Base-by-base conservation (phyloP, 768 basidiomycete genomes). In the Pisolithus tinctorius region DNA sequence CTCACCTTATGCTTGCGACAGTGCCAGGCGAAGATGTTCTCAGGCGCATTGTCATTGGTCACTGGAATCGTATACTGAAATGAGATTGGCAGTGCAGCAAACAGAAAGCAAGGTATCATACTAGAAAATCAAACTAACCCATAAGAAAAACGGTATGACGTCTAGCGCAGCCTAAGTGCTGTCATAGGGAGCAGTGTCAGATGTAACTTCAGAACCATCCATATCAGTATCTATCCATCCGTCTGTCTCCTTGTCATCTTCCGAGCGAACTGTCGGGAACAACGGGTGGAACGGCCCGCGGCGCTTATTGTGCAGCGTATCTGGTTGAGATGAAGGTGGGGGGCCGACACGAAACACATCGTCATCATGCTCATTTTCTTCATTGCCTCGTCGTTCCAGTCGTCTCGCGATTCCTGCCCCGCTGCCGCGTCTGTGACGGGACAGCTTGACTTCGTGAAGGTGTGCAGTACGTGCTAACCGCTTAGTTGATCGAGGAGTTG, bases 401-500 rank as follows among this genome's bases (percentile, higher is more conserved):
- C 52, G 55, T 30, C 40, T 63, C 16, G 42, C 52, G 11, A 34
- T 34, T 14, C 34, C 34, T 3, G 34, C 36, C 2, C 48, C 50
- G 23, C 55, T 56, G 2, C 55, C 58, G 1, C 54, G 43, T 39
- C 55, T 47, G 45, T 56, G 60, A 2, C 48, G 56, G 9, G 31
- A 16, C 1, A 51, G 41, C 48, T 71, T 75, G 51, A 86, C 78
- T 59, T 84, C 81, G 55, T 88, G 86, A 43, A 87, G 57, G 69
- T 88, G 86, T 3, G 86, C 81, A 0, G 72, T 83, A 36, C 81
- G 71, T 20, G 84, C 84, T 77, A 81, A 83, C 36, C 74, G 74
- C 54, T 75, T 78, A 16, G 77, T 75, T 0, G 72, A 73, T 49
- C 77, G 59, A 4, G 9, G 48, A 0, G 50, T 53, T 4, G 41